Conservation (phyloP, 1,284 basidiomycete genomes). For the Earliella scabrosa region DNA sequence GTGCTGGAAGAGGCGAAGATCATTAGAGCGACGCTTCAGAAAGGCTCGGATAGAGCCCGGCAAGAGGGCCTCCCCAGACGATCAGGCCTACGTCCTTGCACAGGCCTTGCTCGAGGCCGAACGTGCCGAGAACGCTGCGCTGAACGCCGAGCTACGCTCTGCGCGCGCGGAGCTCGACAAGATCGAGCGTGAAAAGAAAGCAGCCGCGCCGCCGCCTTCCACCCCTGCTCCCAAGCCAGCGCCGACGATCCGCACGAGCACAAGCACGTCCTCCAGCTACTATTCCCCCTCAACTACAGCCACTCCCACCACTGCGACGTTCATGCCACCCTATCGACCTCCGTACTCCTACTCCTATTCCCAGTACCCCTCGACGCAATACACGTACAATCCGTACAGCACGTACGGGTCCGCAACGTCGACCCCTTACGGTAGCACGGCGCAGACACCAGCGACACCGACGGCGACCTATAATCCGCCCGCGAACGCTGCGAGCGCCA, state of each 20-base stretch:
- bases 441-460: constrained; percentile 32
- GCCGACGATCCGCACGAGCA: constrained; percentile 20
- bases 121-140: constrained; percentile 56
- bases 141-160: constrained; percentile 62
- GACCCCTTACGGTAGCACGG: constrained; percentile 19
- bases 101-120: constrained; percentile 69
- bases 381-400: constrained; percentile 32
- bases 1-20: constrained; percentile 60
- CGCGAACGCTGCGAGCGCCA: constrained; percentile 32
- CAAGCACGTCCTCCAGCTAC: constrained; percentile 15
- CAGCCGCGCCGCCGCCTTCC: constrained; percentile 25
- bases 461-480: constrained; percentile 30
- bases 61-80: constrained; percentile 60
- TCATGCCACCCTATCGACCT: constrained; percentile 40
- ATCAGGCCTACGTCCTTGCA: constrained; percentile 63
- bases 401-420: constrained; percentile 19
- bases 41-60: constrained; percentile 55
- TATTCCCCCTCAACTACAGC: constrained; percentile 29
- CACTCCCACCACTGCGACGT: constrained; percentile 26
- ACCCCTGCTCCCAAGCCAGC: constrained; percentile 19
- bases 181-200: constrained; percentile 66
- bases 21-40: constrained; percentile 60
- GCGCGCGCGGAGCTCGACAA: constrained; percentile 68
- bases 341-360: constrained; percentile 44
- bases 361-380: constrained; percentile 31